phyloP scores from a whole-genome alignment of 352 stramenopile species.

The Pythium vanterpoolii region DNA sequence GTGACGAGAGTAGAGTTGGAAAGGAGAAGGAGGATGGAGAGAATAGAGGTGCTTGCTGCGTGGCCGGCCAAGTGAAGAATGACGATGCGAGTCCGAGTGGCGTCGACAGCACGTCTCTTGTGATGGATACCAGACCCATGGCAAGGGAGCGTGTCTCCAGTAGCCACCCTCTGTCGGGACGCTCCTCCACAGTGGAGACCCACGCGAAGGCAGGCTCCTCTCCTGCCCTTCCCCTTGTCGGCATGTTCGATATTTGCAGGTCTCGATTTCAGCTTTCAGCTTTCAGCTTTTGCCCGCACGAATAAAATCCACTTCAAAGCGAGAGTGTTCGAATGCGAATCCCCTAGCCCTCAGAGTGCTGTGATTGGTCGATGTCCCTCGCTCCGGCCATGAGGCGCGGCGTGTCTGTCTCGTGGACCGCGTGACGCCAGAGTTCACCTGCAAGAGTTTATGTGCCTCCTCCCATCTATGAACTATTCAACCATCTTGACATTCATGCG shows the following conservation, averaged over 20 bases:
- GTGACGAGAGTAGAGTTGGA: neutral
- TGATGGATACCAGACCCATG: conserved; percentile 14
- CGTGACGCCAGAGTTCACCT: conserved; percentile 19
- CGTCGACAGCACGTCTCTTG: conserved; percentile 24
- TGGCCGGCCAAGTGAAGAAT: conserved; percentile 10
- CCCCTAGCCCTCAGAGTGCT: conserved; percentile 12
- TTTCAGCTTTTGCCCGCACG: conserved; percentile 18
- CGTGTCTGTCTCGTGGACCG: conserved; percentile 21
- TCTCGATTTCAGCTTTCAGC: conserved; percentile 3
- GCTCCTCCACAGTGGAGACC: conserved; percentile 6
- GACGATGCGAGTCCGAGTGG: neutral
- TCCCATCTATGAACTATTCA: conserved; percentile 9
- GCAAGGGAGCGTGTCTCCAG: neutral
- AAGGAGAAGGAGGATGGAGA: neutral
- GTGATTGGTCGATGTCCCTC: conserved; percentile 23
- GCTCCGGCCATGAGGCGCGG: conserved; percentile 16
- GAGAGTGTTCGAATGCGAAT: conserved; percentile 7
- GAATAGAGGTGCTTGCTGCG: conserved; percentile 5
- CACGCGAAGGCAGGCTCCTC: neutral
- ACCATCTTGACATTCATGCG: neutral
- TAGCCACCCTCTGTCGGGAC: neutral
- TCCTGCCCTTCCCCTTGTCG: neutral
- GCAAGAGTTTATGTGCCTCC: conserved; percentile 7
- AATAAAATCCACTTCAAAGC: conserved; percentile 31
- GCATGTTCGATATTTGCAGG: conserved; percentile 20